phyloP scores from a whole-genome alignment of 345 rosid species.

The Acer negundo region DNA sequence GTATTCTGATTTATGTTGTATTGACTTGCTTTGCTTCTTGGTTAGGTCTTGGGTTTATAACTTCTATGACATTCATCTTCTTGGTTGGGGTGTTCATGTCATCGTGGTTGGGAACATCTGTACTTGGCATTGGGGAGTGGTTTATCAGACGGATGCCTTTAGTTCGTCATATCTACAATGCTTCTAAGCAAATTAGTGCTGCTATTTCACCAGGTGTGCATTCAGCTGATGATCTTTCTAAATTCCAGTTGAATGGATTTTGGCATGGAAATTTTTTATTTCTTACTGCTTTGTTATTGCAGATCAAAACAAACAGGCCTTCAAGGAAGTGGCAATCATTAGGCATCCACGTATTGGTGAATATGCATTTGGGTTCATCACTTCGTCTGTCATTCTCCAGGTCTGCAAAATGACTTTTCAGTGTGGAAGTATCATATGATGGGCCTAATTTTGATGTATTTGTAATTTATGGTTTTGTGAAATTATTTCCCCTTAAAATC shows the following conservation, averaged over 20 bases:
- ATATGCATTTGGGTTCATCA: constrained; percentile 97
- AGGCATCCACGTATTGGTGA: constrained; percentile 98
- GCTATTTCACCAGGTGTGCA: constrained; percentile 93
- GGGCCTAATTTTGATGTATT: not conserved
- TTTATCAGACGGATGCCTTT: constrained; percentile 98
- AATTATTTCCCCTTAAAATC: not conserved
- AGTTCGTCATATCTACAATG: constrained; percentile 93
- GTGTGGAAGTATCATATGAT: not conserved
- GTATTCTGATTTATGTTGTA: constrained; percentile 5
- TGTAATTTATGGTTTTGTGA: not conserved
- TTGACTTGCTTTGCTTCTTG: constrained; percentile 24
- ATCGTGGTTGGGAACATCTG: constrained; percentile 98
- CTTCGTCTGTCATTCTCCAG: constrained; percentile 88
- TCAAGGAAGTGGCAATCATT: constrained; percentile 97
- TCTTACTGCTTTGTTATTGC: constrained; percentile 24
- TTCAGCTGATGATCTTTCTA: constrained; percentile 6
- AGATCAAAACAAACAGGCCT: constrained; percentile 96
- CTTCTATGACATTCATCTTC: constrained; percentile 91
- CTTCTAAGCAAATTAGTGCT: constrained; percentile 98
- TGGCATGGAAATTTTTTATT: not conserved
- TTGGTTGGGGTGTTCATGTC: constrained; percentile 99
- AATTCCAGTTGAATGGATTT: constrained; percentile 16
- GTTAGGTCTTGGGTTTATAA: constrained; percentile 91
- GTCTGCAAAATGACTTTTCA: constrained; percentile 36
- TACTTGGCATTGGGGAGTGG: constrained; percentile 95